phyloP scores from a whole-genome alignment of 2,329 filamentous ascomycete genomes.

The Colletotrichum sp. region DNA sequence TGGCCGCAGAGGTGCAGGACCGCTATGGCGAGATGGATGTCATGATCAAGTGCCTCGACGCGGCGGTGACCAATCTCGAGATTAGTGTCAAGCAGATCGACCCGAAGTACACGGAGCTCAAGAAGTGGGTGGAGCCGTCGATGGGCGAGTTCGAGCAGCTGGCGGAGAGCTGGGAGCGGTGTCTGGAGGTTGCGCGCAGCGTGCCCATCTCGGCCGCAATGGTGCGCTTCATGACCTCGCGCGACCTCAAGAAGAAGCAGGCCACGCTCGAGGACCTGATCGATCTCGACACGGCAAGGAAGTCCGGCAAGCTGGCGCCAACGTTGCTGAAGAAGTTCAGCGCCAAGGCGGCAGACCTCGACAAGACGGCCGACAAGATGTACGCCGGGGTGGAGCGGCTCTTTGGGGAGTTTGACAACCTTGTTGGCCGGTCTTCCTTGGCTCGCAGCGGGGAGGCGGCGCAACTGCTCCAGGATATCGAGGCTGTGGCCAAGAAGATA shows the following conservation, averaged over 20 bases:
- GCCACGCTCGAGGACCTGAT: slow-evolving; percentile 77
- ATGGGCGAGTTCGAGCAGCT: slow-evolving; percentile 71
- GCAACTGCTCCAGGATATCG: slow-evolving; percentile 82
- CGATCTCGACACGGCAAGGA: slow-evolving; percentile 74
- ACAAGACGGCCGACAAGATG: slow-evolving; percentile 64
- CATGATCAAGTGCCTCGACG: slow-evolving; percentile 80
- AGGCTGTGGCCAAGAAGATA: slow-evolving; percentile 85
- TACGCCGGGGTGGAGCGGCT: slow-evolving; percentile 66
- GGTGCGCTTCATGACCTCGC: slow-evolving; percentile 66
- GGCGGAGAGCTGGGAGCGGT: slow-evolving; percentile 70
- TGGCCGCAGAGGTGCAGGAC: slow-evolving; percentile 66
- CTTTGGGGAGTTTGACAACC: slow-evolving; percentile 67
- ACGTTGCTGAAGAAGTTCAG: slow-evolving; percentile 65
- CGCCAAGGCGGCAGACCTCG: slow-evolving; percentile 64
- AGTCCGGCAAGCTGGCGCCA: slow-evolving; percentile 71
- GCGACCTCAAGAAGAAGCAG: slow-evolving; percentile 48
- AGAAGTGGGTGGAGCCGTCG: slow-evolving; percentile 72
- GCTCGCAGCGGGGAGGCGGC: slow-evolving; percentile 67
- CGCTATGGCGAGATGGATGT: slow-evolving; percentile 76
- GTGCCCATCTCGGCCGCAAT: slow-evolving; percentile 72
- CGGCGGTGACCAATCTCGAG: slow-evolving; percentile 85
- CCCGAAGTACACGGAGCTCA: slow-evolving; percentile 72
- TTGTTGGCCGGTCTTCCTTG: slow-evolving; percentile 58
- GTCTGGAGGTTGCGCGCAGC: slow-evolving; percentile 67
- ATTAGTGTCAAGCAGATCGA: slow-evolving; percentile 75